A percentile compares a stretch with the other conserved stretches of the same genome.
Evolutionary conservation across 768 basidiomycete species (phyloP).

Genomic region (Termitomyces sp.): DNA sequence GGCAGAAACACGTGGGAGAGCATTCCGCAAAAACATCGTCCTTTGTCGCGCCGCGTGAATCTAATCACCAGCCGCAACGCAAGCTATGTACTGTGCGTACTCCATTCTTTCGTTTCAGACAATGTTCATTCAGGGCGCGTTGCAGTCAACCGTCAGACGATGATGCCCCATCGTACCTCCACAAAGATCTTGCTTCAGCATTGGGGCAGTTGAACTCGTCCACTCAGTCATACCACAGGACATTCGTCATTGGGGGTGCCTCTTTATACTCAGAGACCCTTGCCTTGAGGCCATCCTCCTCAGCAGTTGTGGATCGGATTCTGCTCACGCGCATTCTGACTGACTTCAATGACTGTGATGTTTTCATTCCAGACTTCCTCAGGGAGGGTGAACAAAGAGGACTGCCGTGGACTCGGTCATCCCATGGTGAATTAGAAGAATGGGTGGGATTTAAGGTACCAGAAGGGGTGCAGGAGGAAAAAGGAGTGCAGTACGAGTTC

Average conservation of each 20-base stretch:
- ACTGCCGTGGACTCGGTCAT: conserved; percentile 52
- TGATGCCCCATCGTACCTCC: conserved; percentile 32
- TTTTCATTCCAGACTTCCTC: conserved; percentile 78
- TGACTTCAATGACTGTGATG: conserved; percentile 80
- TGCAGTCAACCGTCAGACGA: conserved; percentile 16
- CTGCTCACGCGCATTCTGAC: conserved; percentile 83
- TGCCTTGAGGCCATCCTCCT: conserved; percentile 31
- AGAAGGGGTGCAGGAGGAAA: conserved; percentile 75
- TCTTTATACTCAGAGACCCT: conserved; percentile 77
- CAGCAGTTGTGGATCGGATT: conserved; percentile 69
- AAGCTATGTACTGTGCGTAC: conserved; percentile 61
- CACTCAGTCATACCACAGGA: conserved; percentile 44
- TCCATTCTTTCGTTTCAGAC: background rate
- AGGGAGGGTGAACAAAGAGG: conserved; percentile 34
- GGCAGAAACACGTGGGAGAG: conserved; percentile 98
- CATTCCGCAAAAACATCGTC: conserved; percentile 83
- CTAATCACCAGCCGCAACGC: conserved; percentile 68
- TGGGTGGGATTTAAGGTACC: conserved; percentile 86
- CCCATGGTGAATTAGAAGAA: conserved; percentile 60
- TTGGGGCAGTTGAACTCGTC: conserved; percentile 27
- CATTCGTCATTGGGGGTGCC: conserved; percentile 93
- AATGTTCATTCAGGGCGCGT: background rate
- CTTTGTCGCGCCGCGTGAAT: conserved; percentile 74
- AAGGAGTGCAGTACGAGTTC: conserved; percentile 83
- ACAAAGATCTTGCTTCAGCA: conserved; percentile 42